Base-by-base conservation (phyloP, 2,329 filamentous ascomycete species). In the Paraphoma sp. region DNA sequence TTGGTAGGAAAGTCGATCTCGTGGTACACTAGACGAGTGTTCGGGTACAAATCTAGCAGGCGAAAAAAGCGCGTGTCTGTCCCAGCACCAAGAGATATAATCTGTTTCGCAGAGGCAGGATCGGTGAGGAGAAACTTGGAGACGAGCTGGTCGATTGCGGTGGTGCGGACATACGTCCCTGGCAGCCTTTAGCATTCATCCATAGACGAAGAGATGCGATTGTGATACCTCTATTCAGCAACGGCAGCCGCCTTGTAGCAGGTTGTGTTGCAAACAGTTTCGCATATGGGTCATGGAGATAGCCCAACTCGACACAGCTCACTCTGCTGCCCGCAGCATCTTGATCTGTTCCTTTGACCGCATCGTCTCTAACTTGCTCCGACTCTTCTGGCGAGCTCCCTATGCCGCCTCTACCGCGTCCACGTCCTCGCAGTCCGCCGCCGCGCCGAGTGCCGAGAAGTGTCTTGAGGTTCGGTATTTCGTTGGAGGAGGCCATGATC, bases 101-200 rank as follows among this genome's bases (percentile, higher is more conserved):
- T 92, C 73, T 99, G 95, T 59, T 86, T 87, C 18, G 73, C 79
- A 44, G 78, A 59, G 2, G 68, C 51, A 28, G 69, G 64, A 47
- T 70, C n/a, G 42, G 71, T 59, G 3, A 79, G 74, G 11, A 98
- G 81, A 69, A 98, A 98, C 7, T 80, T 81, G 49, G 85, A 75
- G 41, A 98, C 86, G 0, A 99, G 85, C 11, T 78, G 81, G 77
- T 99, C 93, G 61, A 99, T 88, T 23, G 91, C 91, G 5, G 84
- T 86, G 8, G 93, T 97, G 59, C 95, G 88, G 18, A 93, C 89
- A 71, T 97, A 98, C n/a, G 94, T 98, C 50, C 93, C 93, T 94
- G 64, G 11, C 6, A 16, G 3, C 9, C 5, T n/a, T 51, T 14
- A 40, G 30, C 11, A 10, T 4, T 7, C n/a, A 16, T 11, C 38